Evolutionary conservation across 1,139 yeast species (phyloP), one percentile per base, ranked within the genome.

Genomic region (Sugiyamaella pinicola): DNA sequence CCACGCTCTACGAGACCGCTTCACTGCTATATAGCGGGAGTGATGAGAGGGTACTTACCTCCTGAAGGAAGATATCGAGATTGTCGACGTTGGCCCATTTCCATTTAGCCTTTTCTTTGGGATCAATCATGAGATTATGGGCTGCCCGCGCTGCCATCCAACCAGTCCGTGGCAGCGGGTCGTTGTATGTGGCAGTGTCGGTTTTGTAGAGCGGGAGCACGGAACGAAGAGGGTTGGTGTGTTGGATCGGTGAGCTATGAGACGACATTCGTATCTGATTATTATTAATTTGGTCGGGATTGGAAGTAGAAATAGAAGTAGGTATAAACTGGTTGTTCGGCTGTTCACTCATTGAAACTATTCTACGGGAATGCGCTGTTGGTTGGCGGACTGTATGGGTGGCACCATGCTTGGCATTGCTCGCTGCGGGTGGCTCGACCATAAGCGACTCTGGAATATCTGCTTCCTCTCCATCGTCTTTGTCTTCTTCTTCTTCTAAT

Each of bases 51-150:
- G n/a, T n/a, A 29, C 46, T 19, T 42, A 42, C 46, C 28, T 91
- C 96, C 52, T 82, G 81, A 26, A 93, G 74, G 62, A 93, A 93
- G 48, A 83, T 80, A 69, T 93, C 99, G 69, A 93, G 78, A 67
- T 93, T 91, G 60, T 88, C 88, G 31, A 93, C 89, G 63, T 93
- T 93, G 1, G 98, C 96, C 98, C 99, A 95, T 55, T 88, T 78
- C 87, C 96, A 93, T 40, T 87, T 74, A 0, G 98, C 96, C 49
- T 91, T 73, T 66, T 91, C 97, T 60, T 79, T 81, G 0, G 96
- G 82, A 55, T 79, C 59, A 73, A 65, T 66, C 31, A 43, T 43
- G 38, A 43, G 47, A 33, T 43, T 43, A 22, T 43, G 46, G 2
- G 37, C 26, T 8, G 46, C 13, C 26, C 31, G 29, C 26, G 37